Evolutionary conservation across 2,329 filamentous ascomycete species (phyloP), one percentile per base, ranked within the genome.

Genomic region (Grosmannia huntii): DNA sequence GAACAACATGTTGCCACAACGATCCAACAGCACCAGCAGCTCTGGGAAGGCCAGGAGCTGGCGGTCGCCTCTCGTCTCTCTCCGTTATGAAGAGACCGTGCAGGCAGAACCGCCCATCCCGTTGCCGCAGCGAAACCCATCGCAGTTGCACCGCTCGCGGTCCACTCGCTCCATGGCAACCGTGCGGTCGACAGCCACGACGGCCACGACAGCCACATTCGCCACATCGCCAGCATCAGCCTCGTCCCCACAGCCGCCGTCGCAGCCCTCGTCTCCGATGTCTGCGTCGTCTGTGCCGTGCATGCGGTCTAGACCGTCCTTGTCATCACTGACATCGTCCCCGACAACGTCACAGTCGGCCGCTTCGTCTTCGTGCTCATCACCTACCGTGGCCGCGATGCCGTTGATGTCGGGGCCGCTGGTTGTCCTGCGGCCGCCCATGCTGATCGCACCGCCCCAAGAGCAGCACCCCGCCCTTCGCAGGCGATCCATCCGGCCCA

Each of bases 81-180:
- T 85, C 58, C 78, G 80, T 59, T 85, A 85, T 71, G 82, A 85
- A 66, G 76, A 84, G 68, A 81, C 79, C 41, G 71, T 76, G 55
- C 75, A 79, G 64, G 78, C 78, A 53, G 76, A 80, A 67, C 78
- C 78, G 60, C 82, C 82, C 41, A 79, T 83, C 62, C 76, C 77
- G 52, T 68, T 81, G 60, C 66, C 68, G 56, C 74, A 76, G 61
- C 71, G 72, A 65, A 73, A 69, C 66, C 71, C 68, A 63, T 68
- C 68, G 61, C 72, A 69, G 61, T 49, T 56, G 53, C 16, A 64
- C 55, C 64, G 63, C 64, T 57, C 70, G 61, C 59, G 61, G 62
- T 62, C 62, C 23, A 59, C 63, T 57, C 60, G 66, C 60, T 59
- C 65, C 10, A 21, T 64, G 60, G 53, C 62, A 60, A 50, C 60